Percentiles rank a stretch among this genome's conserved stretches.
These are phyloP conservation scores for Eucalyptus sp. DNA, from an alignment of 345 rosid genomes.

Conservation along the genomic window DNA sequence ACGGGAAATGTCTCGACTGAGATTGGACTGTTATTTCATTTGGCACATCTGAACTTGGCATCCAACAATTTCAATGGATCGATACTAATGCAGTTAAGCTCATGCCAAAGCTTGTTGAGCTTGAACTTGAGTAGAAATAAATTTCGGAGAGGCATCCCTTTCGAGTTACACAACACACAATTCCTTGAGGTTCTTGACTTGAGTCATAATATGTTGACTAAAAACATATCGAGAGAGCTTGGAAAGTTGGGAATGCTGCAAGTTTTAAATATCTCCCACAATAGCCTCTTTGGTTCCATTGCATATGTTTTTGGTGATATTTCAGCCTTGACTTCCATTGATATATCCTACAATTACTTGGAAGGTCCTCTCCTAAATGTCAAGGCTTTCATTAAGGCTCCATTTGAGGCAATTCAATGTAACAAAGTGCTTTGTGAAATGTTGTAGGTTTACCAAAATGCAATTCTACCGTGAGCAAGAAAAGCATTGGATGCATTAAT, in stretches of 20 bases:
- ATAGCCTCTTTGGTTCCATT: background rate
- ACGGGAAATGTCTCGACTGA: fast-evolving
- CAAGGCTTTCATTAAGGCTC: background rate
- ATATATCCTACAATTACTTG: background rate
- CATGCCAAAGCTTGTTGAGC: background rate
- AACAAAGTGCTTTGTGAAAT: background rate
- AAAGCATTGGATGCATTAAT: fast-evolving
- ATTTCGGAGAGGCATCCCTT: background rate
- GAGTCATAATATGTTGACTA: background rate
- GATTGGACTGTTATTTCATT: background rate
- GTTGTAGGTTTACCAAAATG: background rate
- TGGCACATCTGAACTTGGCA: background rate
- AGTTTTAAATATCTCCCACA: background rate
- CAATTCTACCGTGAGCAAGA: background rate
- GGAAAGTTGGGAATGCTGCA: fast-evolving
- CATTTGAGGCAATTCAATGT: background rate
- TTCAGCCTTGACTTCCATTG: background rate
- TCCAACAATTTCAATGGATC: background rate
- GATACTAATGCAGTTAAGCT: fast-evolving
- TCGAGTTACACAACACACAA: background rate
- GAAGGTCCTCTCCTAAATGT: background rate
- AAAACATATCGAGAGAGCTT: background rate
- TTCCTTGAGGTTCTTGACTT: background rate
- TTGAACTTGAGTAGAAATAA: background rate
- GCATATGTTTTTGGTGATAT: background rate